phyloP scores from a whole-genome alignment of 768 basidiomycete genomes.

The Fistulinella prunicolor region DNA sequence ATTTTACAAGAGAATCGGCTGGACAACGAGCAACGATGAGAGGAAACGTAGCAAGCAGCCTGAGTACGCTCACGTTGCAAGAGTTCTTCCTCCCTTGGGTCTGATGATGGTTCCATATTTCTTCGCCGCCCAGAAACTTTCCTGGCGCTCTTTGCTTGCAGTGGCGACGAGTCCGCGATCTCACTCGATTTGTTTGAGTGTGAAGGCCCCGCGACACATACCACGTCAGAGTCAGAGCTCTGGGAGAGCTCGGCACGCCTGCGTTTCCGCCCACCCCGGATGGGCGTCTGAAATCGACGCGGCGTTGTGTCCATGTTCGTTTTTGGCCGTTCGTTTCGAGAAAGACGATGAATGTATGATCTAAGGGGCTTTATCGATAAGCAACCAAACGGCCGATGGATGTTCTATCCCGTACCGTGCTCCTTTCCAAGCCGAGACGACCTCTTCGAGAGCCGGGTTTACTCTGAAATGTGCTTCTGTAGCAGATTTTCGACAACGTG shows the following conservation, averaged over 20 bases:
- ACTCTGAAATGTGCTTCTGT: slow-evolving; percentile 63
- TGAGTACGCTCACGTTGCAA: slow-evolving; percentile 14
- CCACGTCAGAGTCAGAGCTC: slow-evolving; percentile 28
- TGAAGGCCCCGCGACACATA: slow-evolving; percentile 31
- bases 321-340: slow-evolving; percentile 32
- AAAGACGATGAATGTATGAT: slow-evolving; percentile 41
- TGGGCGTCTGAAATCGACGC: slow-evolving; percentile 12
- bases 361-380: slow-evolving; percentile 27
- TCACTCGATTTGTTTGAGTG: slow-evolving; percentile 24
- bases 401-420: slow-evolving; percentile 56
- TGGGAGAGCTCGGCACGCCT: slow-evolving; percentile 23
- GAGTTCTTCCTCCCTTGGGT: slow-evolving; percentile 31
- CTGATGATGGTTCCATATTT: slow-evolving; percentile 29
- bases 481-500: slow-evolving; percentile 58
- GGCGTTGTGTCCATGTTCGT: slow-evolving; percentile 15
- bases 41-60: not conserved
- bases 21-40: slow-evolving; percentile 1
- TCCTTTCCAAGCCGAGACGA: slow-evolving; percentile 64
- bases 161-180: slow-evolving; percentile 20
- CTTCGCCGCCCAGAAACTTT: slow-evolving; percentile 13
- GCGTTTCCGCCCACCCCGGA: slow-evolving; percentile 35
- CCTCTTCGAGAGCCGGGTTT: slow-evolving; percentile 69
- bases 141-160: slow-evolving; percentile 18
- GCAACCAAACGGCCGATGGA: not conserved
- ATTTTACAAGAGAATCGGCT: slow-evolving; percentile 44